Evolutionary conservation across 331 rosid genomes (phyloP).

Genomic region (Telfairia occidentalis): DNA sequence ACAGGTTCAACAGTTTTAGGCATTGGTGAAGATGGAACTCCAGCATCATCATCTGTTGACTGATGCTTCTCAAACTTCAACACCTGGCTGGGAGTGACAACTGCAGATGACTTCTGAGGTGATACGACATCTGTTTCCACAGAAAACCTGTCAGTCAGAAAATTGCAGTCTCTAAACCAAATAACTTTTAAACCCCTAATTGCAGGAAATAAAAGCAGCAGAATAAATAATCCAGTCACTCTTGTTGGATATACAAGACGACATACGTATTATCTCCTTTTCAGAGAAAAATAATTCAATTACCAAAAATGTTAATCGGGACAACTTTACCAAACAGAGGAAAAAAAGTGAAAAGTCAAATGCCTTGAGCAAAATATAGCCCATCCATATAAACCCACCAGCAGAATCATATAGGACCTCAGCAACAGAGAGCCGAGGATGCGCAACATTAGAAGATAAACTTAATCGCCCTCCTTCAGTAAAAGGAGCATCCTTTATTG

Average conservation of each 20-base stretch:
- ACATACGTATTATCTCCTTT: not conserved
- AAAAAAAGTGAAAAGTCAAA: not conserved
- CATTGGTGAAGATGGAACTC: constrained; percentile 49
- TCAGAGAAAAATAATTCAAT: not conserved
- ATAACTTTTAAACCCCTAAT: not conserved
- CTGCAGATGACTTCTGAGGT: constrained; percentile 35
- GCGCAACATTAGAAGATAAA: constrained; percentile 58
- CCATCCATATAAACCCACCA: constrained; percentile 30
- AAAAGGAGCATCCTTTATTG: constrained; percentile 34
- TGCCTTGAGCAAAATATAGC: not conserved
- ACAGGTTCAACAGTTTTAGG: constrained; percentile 42
- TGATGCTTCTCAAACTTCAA: constrained; percentile 37
- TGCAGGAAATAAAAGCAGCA: not conserved
- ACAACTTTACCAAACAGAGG: not conserved
- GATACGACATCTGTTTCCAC: constrained; percentile 46
- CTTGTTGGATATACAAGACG: not conserved
- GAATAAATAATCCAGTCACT: not conserved
- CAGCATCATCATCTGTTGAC: constrained; percentile 51
- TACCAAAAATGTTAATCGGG: not conserved
- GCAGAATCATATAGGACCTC: constrained; percentile 55
- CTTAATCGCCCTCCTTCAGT: constrained; percentile 57
- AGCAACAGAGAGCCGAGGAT: constrained; percentile 64
- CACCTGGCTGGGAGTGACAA: constrained; percentile 46
- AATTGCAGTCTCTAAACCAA: constrained; percentile 19
- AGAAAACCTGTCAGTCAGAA: constrained; percentile 15